These are phyloP conservation scores for Hortiboletus flavorubellus DNA, from an alignment of 768 basidiomycete genomes.

Conservation along the genomic window DNA sequence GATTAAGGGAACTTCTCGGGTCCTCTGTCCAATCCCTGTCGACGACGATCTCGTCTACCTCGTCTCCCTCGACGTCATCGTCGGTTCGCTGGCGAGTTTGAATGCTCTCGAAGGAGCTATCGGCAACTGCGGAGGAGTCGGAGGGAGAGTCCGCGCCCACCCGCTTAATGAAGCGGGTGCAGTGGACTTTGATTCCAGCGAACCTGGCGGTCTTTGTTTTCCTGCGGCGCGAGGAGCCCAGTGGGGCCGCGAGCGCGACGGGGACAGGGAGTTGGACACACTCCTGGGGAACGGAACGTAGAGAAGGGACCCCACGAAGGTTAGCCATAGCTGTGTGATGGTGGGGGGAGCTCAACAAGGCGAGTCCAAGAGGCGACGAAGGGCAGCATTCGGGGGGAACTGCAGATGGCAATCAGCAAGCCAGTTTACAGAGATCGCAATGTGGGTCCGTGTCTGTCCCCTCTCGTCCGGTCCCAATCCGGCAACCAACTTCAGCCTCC, in stretches of 20 bases:
- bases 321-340: slow-evolving; percentile 10
- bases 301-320: not conserved
- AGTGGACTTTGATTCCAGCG: slow-evolving; percentile 38
- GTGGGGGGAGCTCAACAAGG: not conserved
- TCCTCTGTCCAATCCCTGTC: slow-evolving; percentile 68
- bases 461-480: slow-evolving; percentile 7
- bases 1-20: slow-evolving; percentile 49
- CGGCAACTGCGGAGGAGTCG: slow-evolving; percentile 49
- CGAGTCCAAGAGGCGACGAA: not conserved
- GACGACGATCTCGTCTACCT: slow-evolving; percentile 72
- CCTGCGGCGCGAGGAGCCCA: slow-evolving; percentile 24
- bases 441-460: slow-evolving; percentile 7
- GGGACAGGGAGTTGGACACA: slow-evolving; percentile 40
- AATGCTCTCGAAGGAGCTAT: slow-evolving; percentile 43
- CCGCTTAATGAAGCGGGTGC: slow-evolving; percentile 51
- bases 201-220: slow-evolving; percentile 40
- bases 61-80: slow-evolving; percentile 32
- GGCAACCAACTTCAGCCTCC: slow-evolving; percentile 10
- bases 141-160: slow-evolving; percentile 58
- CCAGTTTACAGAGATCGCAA: not conserved
- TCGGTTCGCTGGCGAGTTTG: slow-evolving; percentile 31
- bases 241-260: slow-evolving; percentile 32
- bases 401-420: slow-evolving; percentile 9
- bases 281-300: slow-evolving; percentile 4
- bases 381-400: slow-evolving; percentile 1